Percentiles rank a stretch among this genome's conserved stretches.
phyloP scores from a whole-genome alignment of 2,329 filamentous ascomycete species.

The Aureobasidium mangrovei region DNA sequence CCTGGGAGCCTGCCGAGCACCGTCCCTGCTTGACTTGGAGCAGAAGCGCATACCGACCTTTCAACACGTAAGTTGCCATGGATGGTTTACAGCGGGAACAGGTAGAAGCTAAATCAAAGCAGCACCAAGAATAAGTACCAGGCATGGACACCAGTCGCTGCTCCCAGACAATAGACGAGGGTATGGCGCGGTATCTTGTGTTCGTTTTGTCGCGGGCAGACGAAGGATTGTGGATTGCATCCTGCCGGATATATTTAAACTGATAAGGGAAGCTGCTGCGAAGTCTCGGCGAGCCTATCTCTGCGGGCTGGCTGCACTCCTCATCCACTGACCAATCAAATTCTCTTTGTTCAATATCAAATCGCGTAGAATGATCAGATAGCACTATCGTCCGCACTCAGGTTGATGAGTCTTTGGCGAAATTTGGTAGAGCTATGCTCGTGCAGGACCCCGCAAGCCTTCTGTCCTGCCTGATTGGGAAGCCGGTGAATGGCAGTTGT shows the following conservation, averaged over 20 bases:
- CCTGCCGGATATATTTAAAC: background rate
- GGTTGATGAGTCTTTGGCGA: background rate
- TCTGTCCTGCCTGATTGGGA: slow-evolving; percentile 20
- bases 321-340: slow-evolving; percentile 6
- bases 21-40: slow-evolving; percentile 66
- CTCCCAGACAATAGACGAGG: slow-evolving; percentile 26
- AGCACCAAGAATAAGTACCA: slow-evolving; percentile 43
- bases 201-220: background rate
- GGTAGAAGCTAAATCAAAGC: slow-evolving; percentile 7
- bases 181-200: background rate
- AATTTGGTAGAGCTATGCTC: slow-evolving; percentile 4
- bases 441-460: slow-evolving; percentile 11
- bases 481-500: slow-evolving; percentile 22
- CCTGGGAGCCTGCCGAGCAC: slow-evolving; percentile 69
- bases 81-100: background rate
- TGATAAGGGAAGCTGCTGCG: slow-evolving; percentile 5
- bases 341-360: slow-evolving; percentile 11
- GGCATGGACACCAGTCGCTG: slow-evolving; percentile 40
- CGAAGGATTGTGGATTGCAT: slow-evolving; percentile 6
- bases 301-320: slow-evolving; percentile 5
- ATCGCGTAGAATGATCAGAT: slow-evolving; percentile 8
- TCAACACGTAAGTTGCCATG: slow-evolving; percentile 70
- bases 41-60: slow-evolving; percentile 79
- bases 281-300: background rate
- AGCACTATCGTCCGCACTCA: background rate